Evolutionary conservation across 139 green algal species (phyloP).

Genomic region (Trebouxia sp.): DNA sequence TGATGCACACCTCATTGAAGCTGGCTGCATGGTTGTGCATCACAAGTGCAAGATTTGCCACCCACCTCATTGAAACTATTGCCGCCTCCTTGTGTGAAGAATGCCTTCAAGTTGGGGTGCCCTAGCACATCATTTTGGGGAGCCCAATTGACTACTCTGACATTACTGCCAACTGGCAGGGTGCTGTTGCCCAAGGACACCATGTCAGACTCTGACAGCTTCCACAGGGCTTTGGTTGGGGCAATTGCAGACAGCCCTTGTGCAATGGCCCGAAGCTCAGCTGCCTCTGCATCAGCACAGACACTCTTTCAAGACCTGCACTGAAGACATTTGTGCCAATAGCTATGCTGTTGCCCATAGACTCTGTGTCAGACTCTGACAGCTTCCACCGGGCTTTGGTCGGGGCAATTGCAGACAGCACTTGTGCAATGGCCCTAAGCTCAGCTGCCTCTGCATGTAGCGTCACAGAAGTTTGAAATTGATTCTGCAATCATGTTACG

Average conservation of each 20-base stretch:
- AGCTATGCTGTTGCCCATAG: constrained; percentile 12
- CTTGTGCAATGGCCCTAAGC: constrained; percentile 11
- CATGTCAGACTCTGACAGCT: constrained; percentile 26
- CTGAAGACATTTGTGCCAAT: constrained; percentile 2
- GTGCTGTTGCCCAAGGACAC: constrained; percentile 1
- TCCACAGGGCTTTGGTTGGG: constrained; percentile 28
- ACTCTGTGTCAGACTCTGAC: not conserved
- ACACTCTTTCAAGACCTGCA: not conserved
- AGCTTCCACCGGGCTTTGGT: constrained; percentile 32
- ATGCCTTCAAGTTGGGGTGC: constrained; percentile 34
- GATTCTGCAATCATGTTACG: no score
- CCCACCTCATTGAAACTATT: constrained; percentile 47
- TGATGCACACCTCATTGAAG: no score
- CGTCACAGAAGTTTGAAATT: no score
- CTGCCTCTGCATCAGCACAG: not conserved
- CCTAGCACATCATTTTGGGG: constrained; percentile 54
- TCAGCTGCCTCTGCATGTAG: constrained; percentile 5
- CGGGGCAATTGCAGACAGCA: constrained; percentile 28
- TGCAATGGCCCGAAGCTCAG: constrained; percentile 14
- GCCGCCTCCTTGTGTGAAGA: constrained; percentile 49
- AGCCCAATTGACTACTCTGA: constrained; percentile 37
- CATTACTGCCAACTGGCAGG: constrained; percentile 11
- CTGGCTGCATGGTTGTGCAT: no score
- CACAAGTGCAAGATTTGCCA: no score
- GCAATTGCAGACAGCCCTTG: constrained; percentile 27